A percentile compares a stretch with the other conserved stretches of the same genome.
Evolutionary conservation across 805 yeast species (phyloP).

Genomic region (Zygosaccharomyces pseudorouxii): DNA sequence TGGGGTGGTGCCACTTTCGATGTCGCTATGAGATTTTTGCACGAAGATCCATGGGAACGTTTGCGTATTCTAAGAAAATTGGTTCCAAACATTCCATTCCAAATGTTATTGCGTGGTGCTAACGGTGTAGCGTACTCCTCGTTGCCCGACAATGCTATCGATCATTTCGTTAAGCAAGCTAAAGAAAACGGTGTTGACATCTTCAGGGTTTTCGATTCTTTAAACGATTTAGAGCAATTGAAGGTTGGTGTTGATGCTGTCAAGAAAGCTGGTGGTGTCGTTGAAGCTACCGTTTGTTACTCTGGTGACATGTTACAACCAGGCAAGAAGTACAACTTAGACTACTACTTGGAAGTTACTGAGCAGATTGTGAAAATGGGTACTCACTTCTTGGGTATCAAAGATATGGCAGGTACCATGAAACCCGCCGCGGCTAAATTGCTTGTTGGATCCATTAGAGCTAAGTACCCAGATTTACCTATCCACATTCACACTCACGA

Average conservation of each 20-base stretch:
- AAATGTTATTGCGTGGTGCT: slow-evolving; percentile 98
- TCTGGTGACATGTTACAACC: slow-evolving; percentile 97
- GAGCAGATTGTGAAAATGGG: slow-evolving; percentile 88
- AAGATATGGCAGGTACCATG: slow-evolving; percentile 99
- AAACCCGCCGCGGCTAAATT: slow-evolving; percentile 89
- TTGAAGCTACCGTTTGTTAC: slow-evolving; percentile 97
- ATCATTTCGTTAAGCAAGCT: slow-evolving; percentile 93
- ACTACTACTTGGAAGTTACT: slow-evolving; percentile 77
- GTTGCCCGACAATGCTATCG: slow-evolving; percentile 96
- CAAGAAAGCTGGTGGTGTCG: slow-evolving; percentile 97
- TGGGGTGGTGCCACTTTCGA: slow-evolving; percentile 99
- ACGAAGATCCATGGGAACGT: slow-evolving; percentile 99
- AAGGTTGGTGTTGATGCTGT: slow-evolving; percentile 98
- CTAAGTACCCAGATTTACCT: slow-evolving; percentile 85
- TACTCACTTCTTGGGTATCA: slow-evolving; percentile 93
- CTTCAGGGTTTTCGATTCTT: slow-evolving; percentile 96
- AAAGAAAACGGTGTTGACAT: slow-evolving; percentile 95
- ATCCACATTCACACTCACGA: slow-evolving; percentile 99
- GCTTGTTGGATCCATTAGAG: slow-evolving; percentile 76
- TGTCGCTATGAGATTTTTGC: slow-evolving; percentile 95
- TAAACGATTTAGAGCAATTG: slow-evolving; percentile 93
- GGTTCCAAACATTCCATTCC: slow-evolving; percentile 98
- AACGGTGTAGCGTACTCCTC: slow-evolving; percentile 99
- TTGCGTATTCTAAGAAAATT: slow-evolving; percentile 78
- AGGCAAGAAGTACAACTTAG: slow-evolving; percentile 93